Conservation (phyloP, 2,329 filamentous ascomycete genomes). For the Akanthomyces uredinophilus region DNA sequence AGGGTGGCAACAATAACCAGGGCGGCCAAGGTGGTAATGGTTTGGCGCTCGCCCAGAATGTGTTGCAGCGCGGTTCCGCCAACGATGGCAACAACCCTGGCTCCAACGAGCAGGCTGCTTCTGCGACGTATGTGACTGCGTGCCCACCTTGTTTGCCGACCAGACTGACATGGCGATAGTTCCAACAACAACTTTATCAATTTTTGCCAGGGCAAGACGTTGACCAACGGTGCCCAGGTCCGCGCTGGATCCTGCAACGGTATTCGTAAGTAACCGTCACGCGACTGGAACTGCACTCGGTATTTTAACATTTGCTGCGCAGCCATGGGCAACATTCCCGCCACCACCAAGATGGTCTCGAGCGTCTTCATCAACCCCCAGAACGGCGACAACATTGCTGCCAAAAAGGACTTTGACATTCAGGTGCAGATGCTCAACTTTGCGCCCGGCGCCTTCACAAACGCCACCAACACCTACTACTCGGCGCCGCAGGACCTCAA, state of each 20-base stretch:
- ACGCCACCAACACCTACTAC: conserved; percentile 56
- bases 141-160: not conserved
- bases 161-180: conserved; percentile 33
- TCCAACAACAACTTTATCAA: conserved; percentile 59
- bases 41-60: conserved; percentile 35
- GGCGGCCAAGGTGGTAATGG: conserved; percentile 20
- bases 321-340: conserved; percentile 58
- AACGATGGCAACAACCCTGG: conserved; percentile 42
- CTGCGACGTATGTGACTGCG: conserved; percentile 40
- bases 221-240: conserved; percentile 58
- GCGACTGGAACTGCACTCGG: not conserved
- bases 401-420: conserved; percentile 48
- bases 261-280: conserved; percentile 46
- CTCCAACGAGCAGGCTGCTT: conserved; percentile 45
- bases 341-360: conserved; percentile 52
- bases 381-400: conserved; percentile 43
- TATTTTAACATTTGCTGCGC: conserved; percentile 11
- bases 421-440: conserved; percentile 50
- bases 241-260: conserved; percentile 59
- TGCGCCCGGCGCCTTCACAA: conserved; percentile 54
- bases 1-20: conserved; percentile 18
- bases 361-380: conserved; percentile 49
- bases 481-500: conserved; percentile 51
- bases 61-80: conserved; percentile 46
- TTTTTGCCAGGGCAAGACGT: conserved; percentile 48